Evolutionary conservation across 345 rosid genomes (phyloP).

Genomic region (Cardiospermum halicacabum): DNA sequence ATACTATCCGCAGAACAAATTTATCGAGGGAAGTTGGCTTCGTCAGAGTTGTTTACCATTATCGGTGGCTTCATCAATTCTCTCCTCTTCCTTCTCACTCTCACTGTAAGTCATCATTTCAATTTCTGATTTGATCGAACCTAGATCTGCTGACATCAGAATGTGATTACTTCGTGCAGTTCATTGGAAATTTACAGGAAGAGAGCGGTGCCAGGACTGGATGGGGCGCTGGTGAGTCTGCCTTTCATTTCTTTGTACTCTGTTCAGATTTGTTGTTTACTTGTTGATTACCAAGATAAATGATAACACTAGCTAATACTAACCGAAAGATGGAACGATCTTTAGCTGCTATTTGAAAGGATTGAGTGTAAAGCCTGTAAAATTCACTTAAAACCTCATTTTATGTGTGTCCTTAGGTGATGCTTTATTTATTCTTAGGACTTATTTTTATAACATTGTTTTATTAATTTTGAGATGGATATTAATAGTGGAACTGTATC

Average conservation of each 20-base stretch:
- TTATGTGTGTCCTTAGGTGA: neutral
- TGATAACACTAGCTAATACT: neutral
- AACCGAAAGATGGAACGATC: too few relatives aligned
- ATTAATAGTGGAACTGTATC: too few relatives aligned
- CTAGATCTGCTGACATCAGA: too few relatives aligned
- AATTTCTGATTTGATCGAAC: too few relatives aligned
- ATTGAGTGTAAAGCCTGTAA: too few relatives aligned
- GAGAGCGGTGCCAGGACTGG: constrained; percentile 71
- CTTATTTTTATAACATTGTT: neutral
- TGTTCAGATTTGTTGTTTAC: neutral
- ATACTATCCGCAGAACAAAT: constrained; percentile 75
- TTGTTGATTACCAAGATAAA: too few relatives aligned
- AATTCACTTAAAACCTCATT: neutral
- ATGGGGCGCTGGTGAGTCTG: constrained; percentile 79
- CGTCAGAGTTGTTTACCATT: constrained; percentile 72
- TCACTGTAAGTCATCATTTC: constrained; percentile 44
- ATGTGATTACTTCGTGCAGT: constrained; percentile 36
- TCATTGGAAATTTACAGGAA: constrained; percentile 86
- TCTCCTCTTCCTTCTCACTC: constrained; percentile 62
- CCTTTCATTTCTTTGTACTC: neutral
- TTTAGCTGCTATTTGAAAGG: too few relatives aligned
- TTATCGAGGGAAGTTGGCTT: constrained; percentile 69
- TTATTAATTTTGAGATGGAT: neutral
- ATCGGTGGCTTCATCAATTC: constrained; percentile 88
- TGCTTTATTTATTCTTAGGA: neutral